These are phyloP conservation scores for Mortierella sp. DNA, from an alignment of 371 early-diverging fungal species.

Conservation along the genomic window DNA sequence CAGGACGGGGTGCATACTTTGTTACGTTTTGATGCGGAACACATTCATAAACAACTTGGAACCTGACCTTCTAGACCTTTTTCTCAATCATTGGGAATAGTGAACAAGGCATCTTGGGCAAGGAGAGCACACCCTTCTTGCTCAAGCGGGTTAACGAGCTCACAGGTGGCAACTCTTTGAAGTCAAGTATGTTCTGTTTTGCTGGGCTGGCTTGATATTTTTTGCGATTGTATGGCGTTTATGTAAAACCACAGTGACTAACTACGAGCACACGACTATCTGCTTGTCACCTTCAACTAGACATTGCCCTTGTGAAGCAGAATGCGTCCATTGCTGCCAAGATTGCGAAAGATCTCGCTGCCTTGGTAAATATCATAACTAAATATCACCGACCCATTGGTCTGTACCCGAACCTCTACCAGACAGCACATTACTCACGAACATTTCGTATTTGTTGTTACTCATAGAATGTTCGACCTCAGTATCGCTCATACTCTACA, in stretches of 20 bases:
- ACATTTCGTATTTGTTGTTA: neutral
- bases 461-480: constrained; percentile 7
- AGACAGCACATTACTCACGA: neutral
- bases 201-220: neutral
- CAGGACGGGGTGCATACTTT: too few species aligned
- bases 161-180: constrained; percentile 85
- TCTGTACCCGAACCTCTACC: neutral
- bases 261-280: neutral
- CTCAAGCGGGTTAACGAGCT: constrained; percentile 84
- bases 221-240: neutral
- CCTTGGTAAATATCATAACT: constrained; percentile 20
- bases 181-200: constrained; percentile 70
- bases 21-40: neutral
- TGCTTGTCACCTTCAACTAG: constrained; percentile 46
- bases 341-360: constrained; percentile 75
- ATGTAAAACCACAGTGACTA: neutral
- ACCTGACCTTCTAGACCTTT: neutral
- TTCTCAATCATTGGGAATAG: constrained; percentile 38
- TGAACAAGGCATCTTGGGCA: constrained; percentile 76
- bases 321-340: constrained; percentile 88
- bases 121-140: constrained; percentile 93
- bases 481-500: constrained; percentile 32
- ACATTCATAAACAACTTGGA: neutral
- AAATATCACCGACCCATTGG: neutral
- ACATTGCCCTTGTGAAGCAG: constrained; percentile 92